Percentiles rank a stretch among this genome's conserved stretches.
phyloP scores from a whole-genome alignment of 805 yeast species.

The Phaffomyces opuntiae region DNA sequence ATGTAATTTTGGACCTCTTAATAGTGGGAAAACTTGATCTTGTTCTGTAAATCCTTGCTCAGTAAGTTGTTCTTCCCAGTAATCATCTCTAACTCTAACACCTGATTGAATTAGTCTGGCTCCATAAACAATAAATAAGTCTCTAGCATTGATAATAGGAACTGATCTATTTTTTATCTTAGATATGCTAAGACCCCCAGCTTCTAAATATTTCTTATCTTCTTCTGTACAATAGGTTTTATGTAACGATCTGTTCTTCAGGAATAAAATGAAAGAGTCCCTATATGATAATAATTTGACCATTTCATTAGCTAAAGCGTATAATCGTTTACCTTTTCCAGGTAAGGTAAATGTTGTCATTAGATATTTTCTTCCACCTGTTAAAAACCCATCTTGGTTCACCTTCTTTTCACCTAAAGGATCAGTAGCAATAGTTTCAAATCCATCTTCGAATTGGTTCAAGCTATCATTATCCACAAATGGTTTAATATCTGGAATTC shows the following conservation, averaged over 20 bases:
- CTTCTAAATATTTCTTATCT: constrained; percentile 32
- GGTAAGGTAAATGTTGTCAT: constrained; percentile 36
- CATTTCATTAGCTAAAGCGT: constrained; percentile 33
- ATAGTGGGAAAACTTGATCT: constrained; percentile 34
- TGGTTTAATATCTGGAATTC: constrained; percentile 7
- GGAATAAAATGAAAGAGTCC: constrained; percentile 48
- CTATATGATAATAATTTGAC: constrained; percentile 36
- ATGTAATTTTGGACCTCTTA: constrained; percentile 10
- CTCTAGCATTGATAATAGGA: constrained; percentile 30
- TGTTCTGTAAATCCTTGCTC: constrained; percentile 37
- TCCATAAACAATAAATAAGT: constrained; percentile 43
- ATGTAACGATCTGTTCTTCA: constrained; percentile 29
- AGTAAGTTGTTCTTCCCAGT: constrained; percentile 42
- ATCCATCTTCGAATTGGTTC: constrained; percentile 26
- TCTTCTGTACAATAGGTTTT: constrained; percentile 30
- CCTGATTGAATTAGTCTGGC: constrained; percentile 42
- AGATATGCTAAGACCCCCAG: constrained; percentile 19
- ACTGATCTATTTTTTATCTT: constrained; percentile 17
- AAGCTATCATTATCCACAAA: constrained; percentile 12
- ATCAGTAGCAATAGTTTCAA: constrained; percentile 26
- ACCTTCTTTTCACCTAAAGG: constrained; percentile 41
- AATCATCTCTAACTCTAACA: constrained; percentile 44
- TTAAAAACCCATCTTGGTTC: constrained; percentile 30
- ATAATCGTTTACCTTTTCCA: constrained; percentile 29
- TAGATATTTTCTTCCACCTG: constrained; percentile 32